Evolutionary conservation across 768 basidiomycete genomes (phyloP).

Genomic region (Mycena amicta): DNA sequence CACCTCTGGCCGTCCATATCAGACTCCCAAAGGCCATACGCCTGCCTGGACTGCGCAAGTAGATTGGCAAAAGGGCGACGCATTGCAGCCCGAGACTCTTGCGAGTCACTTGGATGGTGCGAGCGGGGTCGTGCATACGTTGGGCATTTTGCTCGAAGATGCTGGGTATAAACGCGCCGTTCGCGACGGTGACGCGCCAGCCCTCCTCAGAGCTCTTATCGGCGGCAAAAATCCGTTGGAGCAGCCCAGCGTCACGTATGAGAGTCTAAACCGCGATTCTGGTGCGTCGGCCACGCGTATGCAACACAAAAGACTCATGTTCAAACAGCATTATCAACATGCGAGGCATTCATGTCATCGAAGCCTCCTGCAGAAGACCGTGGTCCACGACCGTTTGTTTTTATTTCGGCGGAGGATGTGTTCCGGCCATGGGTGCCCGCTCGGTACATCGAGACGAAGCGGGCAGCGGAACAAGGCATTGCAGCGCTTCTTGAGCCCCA

Average conservation of each 20-base stretch:
- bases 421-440: constrained; percentile 84
- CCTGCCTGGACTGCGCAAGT: constrained; percentile 88
- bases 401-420: constrained; percentile 93
- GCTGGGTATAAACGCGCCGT: constrained; percentile 78
- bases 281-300: constrained; percentile 51
- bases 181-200: constrained; percentile 56
- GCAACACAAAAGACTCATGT: constrained; percentile 14
- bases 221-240: constrained; percentile 65
- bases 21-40: constrained; percentile 85
- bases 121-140: constrained; percentile 87
- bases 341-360: constrained; percentile 70
- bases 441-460: constrained; percentile 92
- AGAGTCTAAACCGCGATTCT: constrained; percentile 84
- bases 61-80: constrained; percentile 84
- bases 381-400: constrained; percentile 78
- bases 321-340: constrained; percentile 66
- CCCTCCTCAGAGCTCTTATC: constrained; percentile 50
- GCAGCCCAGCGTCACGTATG: constrained; percentile 61
- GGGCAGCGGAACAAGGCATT: constrained; percentile 82
- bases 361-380: constrained; percentile 31
- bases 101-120: constrained; percentile 63
- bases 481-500: constrained; percentile 48
- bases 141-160: constrained; percentile 88
- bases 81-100: constrained; percentile 77
- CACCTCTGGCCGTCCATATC: constrained; percentile 84